Evolutionary conservation across 176 grass and related monocot species (phyloP).

Genomic region (Guadua angustifolia): DNA sequence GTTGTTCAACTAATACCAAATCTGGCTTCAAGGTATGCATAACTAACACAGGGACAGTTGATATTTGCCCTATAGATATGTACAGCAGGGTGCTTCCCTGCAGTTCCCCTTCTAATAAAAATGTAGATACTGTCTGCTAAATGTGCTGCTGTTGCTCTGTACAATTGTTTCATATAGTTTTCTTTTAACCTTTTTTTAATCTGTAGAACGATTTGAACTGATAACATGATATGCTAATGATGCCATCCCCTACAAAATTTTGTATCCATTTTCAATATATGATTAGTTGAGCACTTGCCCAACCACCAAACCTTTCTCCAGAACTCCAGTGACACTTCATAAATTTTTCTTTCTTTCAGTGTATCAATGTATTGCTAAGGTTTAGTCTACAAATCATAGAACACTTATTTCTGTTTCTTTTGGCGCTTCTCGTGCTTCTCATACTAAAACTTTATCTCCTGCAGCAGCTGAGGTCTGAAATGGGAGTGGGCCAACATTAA

Average conservation of each 20-base stretch:
- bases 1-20: conserved; percentile 54
- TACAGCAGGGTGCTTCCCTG: background rate
- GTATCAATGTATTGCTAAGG: background rate
- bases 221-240: conserved; percentile 9
- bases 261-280: background rate
- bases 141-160: conserved; percentile 5
- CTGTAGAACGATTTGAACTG: background rate
- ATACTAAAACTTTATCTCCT: conserved; percentile 5
- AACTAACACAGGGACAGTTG: background rate
- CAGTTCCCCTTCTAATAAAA: background rate
- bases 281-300: conserved; percentile 26
- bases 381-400: background rate
- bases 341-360: background rate
- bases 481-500: no score
- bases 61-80: conserved; percentile 7
- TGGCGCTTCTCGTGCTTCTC: background rate
- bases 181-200: conserved; percentile 12
- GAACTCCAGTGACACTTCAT: background rate
- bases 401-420: conserved; percentile 1
- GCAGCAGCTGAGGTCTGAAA: no score
- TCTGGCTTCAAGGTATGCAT: conserved; percentile 62
- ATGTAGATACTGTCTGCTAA: conserved; percentile 1
- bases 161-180: background rate
- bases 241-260: background rate
- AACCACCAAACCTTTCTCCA: background rate